Evolutionary conservation across 139 green algal species (phyloP).

Genomic region (Nannochloris sp.): DNA sequence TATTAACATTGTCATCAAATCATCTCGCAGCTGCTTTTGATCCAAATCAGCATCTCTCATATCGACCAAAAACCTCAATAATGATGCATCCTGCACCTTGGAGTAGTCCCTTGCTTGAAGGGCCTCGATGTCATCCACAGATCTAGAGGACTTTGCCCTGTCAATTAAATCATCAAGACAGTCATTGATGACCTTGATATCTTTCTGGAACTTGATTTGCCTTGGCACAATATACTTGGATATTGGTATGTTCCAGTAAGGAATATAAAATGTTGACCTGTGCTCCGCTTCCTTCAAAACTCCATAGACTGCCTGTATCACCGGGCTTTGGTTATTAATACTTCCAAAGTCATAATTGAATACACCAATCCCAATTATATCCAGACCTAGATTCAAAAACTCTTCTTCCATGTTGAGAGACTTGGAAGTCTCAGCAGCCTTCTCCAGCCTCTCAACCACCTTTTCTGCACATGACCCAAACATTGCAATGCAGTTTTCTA

Average conservation of each 20-base stretch:
- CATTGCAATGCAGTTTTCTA: constrained; percentile 78
- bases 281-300: constrained; percentile 97
- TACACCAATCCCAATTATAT: constrained; percentile 98
- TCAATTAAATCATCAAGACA: constrained; percentile 85
- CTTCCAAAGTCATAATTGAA: constrained; percentile 99
- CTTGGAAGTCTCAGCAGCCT: constrained; percentile 13
- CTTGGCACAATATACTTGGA: constrained; percentile 40
- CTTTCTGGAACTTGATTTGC: constrained; percentile 12
- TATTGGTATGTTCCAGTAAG: constrained; percentile 87
- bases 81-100: constrained; percentile 81
- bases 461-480: constrained; percentile 67
- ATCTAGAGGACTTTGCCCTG: constrained; percentile 39
- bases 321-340: constrained; percentile 82
- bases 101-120: constrained; percentile 76
- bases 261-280: constrained; percentile 96
- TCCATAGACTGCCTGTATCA: constrained; percentile 96
- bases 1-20: constrained; percentile 96
- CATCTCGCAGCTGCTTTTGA: constrained; percentile 88
- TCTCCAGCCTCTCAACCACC: constrained; percentile 58
- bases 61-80: constrained; percentile 97
- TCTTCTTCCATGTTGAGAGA: constrained; percentile 92
- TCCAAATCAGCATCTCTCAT: constrained; percentile 82
- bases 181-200: constrained; percentile 83
- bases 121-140: constrained; percentile 65
- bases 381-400: constrained; percentile 88